These are phyloP conservation scores for Sutorius australiensis DNA, from an alignment of 768 basidiomycete species.

Conservation along the genomic window DNA sequence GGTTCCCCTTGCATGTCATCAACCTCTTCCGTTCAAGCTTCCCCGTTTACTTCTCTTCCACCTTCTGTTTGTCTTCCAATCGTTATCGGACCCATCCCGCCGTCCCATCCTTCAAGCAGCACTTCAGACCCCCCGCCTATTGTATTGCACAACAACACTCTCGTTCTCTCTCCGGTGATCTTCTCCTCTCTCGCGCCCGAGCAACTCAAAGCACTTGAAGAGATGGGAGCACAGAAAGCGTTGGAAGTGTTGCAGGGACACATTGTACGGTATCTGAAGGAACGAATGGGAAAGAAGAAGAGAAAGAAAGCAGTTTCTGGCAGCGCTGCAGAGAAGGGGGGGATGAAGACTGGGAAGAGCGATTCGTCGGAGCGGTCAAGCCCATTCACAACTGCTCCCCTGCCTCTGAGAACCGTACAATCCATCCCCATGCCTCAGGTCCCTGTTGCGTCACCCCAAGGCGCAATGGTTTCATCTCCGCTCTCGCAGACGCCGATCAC, in stretches of 20 bases:
- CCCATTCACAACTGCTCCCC: conserved; percentile 48
- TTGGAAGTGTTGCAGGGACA: conserved; percentile 78
- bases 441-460: not conserved
- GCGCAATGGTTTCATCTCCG: not conserved
- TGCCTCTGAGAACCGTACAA: conserved; percentile 26
- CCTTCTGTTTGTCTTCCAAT: conserved; percentile 68
- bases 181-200: conserved; percentile 74
- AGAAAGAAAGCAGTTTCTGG: conserved; percentile 37
- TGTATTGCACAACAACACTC: conserved; percentile 77
- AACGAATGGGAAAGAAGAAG: conserved; percentile 46
- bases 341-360: conserved; percentile 38
- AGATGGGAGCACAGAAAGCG: conserved; percentile 78
- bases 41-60: conserved; percentile 31
- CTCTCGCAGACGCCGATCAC: not conserved
- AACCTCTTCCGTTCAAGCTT: conserved; percentile 6
- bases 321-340: conserved; percentile 37
- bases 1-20: conserved; percentile 12
- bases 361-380: conserved; percentile 24
- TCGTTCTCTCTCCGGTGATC: conserved; percentile 81
- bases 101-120: conserved; percentile 48
- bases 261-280: conserved; percentile 82
- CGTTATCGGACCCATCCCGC: conserved; percentile 66
- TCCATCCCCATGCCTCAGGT: not conserved
- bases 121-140: conserved; percentile 57
- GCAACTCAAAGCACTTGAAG: conserved; percentile 71